phyloP scores from a whole-genome alignment of 495 filamentous ascomycete species.

The Diplogelasinospora grovesii region DNA sequence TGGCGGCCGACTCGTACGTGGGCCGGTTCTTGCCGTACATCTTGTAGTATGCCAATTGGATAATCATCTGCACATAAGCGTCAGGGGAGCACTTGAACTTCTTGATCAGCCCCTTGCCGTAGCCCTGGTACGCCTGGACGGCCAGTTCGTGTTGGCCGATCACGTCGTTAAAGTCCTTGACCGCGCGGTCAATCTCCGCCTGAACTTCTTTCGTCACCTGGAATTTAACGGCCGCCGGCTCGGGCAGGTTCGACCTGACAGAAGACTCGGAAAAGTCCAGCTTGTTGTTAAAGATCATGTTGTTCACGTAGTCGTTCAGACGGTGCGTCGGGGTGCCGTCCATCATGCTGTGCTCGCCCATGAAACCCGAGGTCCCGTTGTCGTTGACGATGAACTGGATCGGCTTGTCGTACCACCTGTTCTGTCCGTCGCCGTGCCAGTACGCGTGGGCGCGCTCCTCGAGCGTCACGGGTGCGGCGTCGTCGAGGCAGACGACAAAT shows the following conservation, averaged over 20 bases:
- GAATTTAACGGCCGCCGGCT: slow-evolving; percentile 73
- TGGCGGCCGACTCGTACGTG: slow-evolving; percentile 95
- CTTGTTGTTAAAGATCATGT: slow-evolving; percentile 83
- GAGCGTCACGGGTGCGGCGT: slow-evolving; percentile 84
- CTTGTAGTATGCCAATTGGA: slow-evolving; percentile 97
- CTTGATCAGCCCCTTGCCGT: slow-evolving; percentile 98
- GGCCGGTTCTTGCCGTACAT: slow-evolving; percentile 98
- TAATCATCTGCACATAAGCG: slow-evolving; percentile 97
- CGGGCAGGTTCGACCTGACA: slow-evolving; percentile 76
- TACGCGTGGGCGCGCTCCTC: slow-evolving; percentile 94
- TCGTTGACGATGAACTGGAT: slow-evolving; percentile 97
- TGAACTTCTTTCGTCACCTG: slow-evolving; percentile 63
- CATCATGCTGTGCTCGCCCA: slow-evolving; percentile 99
- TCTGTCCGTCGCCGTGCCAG: slow-evolving; percentile 95
- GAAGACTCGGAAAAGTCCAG: slow-evolving; percentile 72
- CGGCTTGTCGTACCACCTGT: slow-evolving; percentile 98
- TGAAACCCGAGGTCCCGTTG: slow-evolving; percentile 96
- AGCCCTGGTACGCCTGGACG: slow-evolving; percentile 92
- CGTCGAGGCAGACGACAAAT: slow-evolving; percentile 91
- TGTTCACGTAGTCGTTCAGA: slow-evolving; percentile 88
- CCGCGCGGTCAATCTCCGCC: slow-evolving; percentile 67
- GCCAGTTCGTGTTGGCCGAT: slow-evolving; percentile 85
- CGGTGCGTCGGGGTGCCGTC: slow-evolving; percentile 97
- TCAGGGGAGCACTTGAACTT: slow-evolving; percentile 98
- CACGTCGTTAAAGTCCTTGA: slow-evolving; percentile 66